Evolutionary conservation across 2,329 filamentous ascomycete species (phyloP).

Genomic region (Fusarium citri): DNA sequence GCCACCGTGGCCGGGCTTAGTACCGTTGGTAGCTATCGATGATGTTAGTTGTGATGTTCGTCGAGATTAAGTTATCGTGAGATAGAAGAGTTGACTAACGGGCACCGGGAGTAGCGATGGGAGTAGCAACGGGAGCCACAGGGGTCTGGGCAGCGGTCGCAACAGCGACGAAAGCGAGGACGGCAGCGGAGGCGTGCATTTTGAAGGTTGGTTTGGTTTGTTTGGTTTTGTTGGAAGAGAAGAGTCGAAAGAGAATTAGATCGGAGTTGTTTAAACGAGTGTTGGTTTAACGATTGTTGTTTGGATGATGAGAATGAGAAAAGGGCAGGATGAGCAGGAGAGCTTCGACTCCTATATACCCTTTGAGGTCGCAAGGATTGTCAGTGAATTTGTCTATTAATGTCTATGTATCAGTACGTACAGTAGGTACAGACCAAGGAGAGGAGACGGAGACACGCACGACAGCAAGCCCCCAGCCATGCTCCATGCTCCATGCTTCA

Average conservation of each 20-base stretch:
- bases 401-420: conserved; percentile 6
- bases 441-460: background rate
- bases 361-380: conserved; percentile 27
- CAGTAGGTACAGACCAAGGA: background rate
- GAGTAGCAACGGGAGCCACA: conserved; percentile 34
- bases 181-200: conserved; percentile 44
- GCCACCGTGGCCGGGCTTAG: conserved; percentile 28
- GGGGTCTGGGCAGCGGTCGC: conserved; percentile 40
- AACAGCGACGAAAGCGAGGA: conserved; percentile 45
- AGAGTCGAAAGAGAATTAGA: conserved; percentile 20
- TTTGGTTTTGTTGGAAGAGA: conserved; percentile 8
- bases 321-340: conserved; percentile 15
- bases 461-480: conserved; percentile 1
- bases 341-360: conserved; percentile 39
- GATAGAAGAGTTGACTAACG: conserved; percentile 28
- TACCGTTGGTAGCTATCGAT: conserved; percentile 31
- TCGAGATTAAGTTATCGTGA: conserved; percentile 13
- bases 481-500: conserved; percentile 26
- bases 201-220: conserved; percentile 31
- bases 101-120: conserved; percentile 33
- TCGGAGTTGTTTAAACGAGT: conserved; percentile 30
- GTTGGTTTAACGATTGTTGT: conserved; percentile 36
- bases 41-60: conserved; percentile 20
- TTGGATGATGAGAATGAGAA: conserved; percentile 22
- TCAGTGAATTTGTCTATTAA: conserved; percentile 11